Evolutionary conservation across 345 rosid genomes (phyloP), one percentile per base, ranked within the genome.

Genomic region (Nephelium lappaceum): DNA sequence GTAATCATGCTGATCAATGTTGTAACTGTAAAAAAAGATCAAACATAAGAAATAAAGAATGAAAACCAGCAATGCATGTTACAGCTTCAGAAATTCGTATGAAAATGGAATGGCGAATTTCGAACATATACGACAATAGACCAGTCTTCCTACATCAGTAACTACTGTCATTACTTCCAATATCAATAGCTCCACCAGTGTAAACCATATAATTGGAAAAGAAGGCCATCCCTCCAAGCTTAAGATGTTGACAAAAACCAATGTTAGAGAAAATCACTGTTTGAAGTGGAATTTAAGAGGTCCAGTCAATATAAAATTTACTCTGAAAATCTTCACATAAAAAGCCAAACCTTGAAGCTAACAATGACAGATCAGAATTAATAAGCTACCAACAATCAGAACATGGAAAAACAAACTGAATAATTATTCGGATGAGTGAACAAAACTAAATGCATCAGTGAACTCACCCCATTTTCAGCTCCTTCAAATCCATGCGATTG

Each of bases 1-100:
- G 77, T 92, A 94, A 85, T 96, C 98, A 89, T 94, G 99, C 71
- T 92, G 91, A 83, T 96, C 98, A 80, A 94, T 96, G 85, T 93
- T 96, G 82, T 89, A 91, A 82, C 98, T 95, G 93, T 75, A 18
- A 63, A 78, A 78, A 27, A 70, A 80, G 76, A 74, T 68, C 19
- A 69, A 67, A 43, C 58, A 45, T 67, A 82, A 11, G 15, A 82
- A 79, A 8, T 69, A 61, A 61, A 67, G n/a, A 41, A 57, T 18
- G 18, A 51, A 57, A 14, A n/a, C 18, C 23, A 64, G 39, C 36
- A 60, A 80, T 14, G 19, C 21, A 78, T 10, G 11, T 1, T 53
- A 18, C 8, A 31, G 43, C 72, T 66, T 51, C 39, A n/a, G 31
- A 70, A 49, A 53, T 58, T 60, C 36, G 75, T 73, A 73, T 11